phyloP scores from a whole-genome alignment of 2,329 filamentous ascomycete species.

The Aspergillus luchuensis region DNA sequence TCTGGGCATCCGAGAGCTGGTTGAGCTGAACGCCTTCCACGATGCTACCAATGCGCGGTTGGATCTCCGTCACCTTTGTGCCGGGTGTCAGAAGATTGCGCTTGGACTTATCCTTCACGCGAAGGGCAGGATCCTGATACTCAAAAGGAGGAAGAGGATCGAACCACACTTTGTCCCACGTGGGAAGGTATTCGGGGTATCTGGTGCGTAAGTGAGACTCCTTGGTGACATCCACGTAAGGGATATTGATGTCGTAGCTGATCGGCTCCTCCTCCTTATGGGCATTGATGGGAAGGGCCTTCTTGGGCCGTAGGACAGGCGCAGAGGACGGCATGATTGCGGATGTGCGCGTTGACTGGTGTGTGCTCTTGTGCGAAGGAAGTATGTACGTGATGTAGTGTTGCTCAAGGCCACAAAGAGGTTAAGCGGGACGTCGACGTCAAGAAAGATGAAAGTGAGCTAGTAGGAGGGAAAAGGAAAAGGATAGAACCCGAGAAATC shows the following conservation, averaged over 20 bases:
- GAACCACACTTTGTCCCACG: constrained; percentile 52
- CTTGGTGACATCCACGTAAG: constrained; percentile 48
- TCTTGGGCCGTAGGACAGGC: constrained; percentile 31
- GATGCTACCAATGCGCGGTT: constrained; percentile 46
- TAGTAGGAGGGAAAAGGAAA: background rate
- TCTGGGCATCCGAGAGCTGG: constrained; percentile 49
- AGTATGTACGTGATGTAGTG: background rate
- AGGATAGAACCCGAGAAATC: constrained; percentile 1
- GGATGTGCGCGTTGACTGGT: background rate
- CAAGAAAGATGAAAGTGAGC: background rate
- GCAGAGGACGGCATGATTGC: constrained; percentile 37
- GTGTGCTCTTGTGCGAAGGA: constrained; percentile 3
- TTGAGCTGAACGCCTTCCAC: constrained; percentile 51
- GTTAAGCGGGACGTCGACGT: background rate
- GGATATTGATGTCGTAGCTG: constrained; percentile 53
- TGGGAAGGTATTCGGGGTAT: constrained; percentile 51
- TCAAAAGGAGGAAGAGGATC: constrained; percentile 49
- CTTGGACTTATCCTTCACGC: constrained; percentile 44
- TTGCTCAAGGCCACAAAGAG: background rate
- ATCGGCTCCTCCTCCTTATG: constrained; percentile 38
- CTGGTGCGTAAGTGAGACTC: constrained; percentile 41
- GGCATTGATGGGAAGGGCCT: constrained; percentile 26
- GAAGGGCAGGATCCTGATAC: constrained; percentile 50
- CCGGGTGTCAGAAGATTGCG: constrained; percentile 37
- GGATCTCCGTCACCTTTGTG: constrained; percentile 43